Evolutionary conservation across 805 yeast genomes (phyloP).

Genomic region (Gaillardinia entomophila): DNA sequence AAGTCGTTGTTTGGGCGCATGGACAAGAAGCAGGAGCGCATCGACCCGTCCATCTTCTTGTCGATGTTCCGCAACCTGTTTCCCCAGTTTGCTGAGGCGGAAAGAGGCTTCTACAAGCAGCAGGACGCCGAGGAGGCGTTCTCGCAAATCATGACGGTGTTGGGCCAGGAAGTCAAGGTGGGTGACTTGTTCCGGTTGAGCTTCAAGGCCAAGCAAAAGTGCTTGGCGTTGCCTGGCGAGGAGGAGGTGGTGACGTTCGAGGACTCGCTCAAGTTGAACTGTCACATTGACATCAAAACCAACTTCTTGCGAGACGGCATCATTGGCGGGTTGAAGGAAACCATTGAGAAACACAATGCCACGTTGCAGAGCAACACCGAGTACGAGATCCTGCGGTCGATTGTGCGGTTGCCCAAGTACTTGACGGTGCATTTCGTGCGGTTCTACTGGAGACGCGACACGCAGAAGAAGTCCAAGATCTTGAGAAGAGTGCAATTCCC

Average conservation of each 20-base stretch:
- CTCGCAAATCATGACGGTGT: constrained; percentile 62
- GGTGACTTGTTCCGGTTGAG: constrained; percentile 59
- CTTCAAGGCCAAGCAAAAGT: constrained; percentile 58
- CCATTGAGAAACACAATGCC: constrained; percentile 72
- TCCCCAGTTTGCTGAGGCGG: constrained; percentile 89
- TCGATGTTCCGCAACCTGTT: constrained; percentile 57
- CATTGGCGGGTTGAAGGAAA: constrained; percentile 65
- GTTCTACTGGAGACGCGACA: constrained; percentile 93
- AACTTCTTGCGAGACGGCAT: constrained; percentile 88
- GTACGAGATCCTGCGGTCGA: constrained; percentile 54
- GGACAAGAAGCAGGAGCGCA: constrained; percentile 39
- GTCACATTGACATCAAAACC: constrained; percentile 82
- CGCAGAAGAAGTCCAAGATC: constrained; percentile 86
- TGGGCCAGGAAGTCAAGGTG: constrained; percentile 44
- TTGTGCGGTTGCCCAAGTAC: constrained; percentile 78
- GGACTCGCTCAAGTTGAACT: constrained; percentile 70
- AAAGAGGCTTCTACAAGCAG: constrained; percentile 73
- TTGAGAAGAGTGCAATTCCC: constrained; percentile 94
- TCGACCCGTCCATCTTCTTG: constrained; percentile 66
- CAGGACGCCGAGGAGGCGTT: constrained; percentile 98
- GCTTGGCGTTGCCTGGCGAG: constrained; percentile 43
- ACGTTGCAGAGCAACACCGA: constrained; percentile 63
- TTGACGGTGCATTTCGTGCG: constrained; percentile 89
- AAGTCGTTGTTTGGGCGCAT: constrained; percentile 42
- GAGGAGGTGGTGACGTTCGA: constrained; percentile 19